Percentiles rank a stretch among this genome's conserved stretches.
Evolutionary conservation across 345 rosid genomes (phyloP).

Genomic region (Euphorbia lathyris): DNA sequence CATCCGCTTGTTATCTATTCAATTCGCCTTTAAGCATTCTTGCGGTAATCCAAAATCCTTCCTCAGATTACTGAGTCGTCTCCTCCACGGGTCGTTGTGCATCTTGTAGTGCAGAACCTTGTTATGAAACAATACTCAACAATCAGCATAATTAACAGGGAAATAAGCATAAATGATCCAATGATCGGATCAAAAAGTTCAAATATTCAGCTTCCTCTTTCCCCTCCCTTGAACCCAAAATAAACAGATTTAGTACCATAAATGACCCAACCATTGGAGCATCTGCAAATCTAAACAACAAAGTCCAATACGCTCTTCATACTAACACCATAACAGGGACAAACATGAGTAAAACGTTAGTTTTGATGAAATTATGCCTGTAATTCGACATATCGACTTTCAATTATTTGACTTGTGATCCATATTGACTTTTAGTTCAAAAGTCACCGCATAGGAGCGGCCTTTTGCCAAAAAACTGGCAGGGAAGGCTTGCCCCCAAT

Average conservation of each 20-base stretch:
- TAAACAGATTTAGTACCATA: not conserved
- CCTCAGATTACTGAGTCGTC: constrained; percentile 30
- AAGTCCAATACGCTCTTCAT: not conserved
- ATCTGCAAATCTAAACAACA: not conserved
- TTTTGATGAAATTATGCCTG: no score
- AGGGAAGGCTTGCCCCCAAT: no score
- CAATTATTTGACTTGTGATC: not conserved
- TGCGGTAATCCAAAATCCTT: constrained; percentile 68
- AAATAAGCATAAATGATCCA: not conserved
- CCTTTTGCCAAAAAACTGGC: no score
- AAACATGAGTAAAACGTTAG: not conserved
- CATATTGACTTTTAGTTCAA: not conserved
- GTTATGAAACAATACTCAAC: not conserved
- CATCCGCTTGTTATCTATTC: not conserved
- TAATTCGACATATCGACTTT: no score
- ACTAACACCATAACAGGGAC: not conserved
- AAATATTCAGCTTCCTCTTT: not conserved
- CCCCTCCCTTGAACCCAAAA: not conserved
- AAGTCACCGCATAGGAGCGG: no score
- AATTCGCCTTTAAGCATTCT: constrained; percentile 48
- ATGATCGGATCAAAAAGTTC: not conserved
- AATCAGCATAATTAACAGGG: not conserved
- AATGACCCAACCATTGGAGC: no score
- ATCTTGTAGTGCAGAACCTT: constrained; percentile 74
- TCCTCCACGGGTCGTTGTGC: constrained; percentile 91